Evolutionary conservation across 345 rosid species (phyloP), one percentile per base, ranked within the genome.

Genomic region (Populus nigra): DNA sequence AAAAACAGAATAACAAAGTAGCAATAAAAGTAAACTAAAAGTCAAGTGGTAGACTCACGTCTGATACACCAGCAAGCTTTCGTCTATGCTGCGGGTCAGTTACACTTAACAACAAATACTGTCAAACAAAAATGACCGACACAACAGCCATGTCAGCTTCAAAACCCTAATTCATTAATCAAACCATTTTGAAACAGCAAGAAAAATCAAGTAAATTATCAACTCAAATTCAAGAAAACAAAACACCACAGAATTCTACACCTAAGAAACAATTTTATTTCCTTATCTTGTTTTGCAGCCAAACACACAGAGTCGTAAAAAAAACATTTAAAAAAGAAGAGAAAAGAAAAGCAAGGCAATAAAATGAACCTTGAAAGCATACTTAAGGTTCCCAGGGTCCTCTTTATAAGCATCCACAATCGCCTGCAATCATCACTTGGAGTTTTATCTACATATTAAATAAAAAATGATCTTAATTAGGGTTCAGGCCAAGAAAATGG

Each of bases 351-450:
- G 27, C 7, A 39, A 17, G 65, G 39, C 13, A 63, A 35, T 31
- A 49, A 74, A 23, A 77, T 88, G 25, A 73, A 96, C 99, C 97
- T 92, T 90, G 83, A 94, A 96, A 74, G 90, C 97, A 77, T 89
- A 90, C 83, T 92, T 96, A 75, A 90, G 88, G 86, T 92, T 94
- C 65, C 91, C 88, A 41, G 90, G 94, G 45, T 92, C 99, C 71
- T 96, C 98, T 83, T 96, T 96, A 83, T 92, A 96, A 71, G 98
- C 97, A 73, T 92, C 97, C 77, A 96, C 84, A 69, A 96, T 96
- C n/a, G 95, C 91, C 99, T 96, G 74, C 35, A 63, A 50, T 55
- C 39, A 81, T 65, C 41, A 5, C 61, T 22, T 36, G 1, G 8
- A 53, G 18, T 18, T 25, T 31, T 8, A 50, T 33, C 7, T 18